These are phyloP conservation scores for Phylloporus sp. DNA, from an alignment of 768 basidiomycete species.

Conservation along the genomic window DNA sequence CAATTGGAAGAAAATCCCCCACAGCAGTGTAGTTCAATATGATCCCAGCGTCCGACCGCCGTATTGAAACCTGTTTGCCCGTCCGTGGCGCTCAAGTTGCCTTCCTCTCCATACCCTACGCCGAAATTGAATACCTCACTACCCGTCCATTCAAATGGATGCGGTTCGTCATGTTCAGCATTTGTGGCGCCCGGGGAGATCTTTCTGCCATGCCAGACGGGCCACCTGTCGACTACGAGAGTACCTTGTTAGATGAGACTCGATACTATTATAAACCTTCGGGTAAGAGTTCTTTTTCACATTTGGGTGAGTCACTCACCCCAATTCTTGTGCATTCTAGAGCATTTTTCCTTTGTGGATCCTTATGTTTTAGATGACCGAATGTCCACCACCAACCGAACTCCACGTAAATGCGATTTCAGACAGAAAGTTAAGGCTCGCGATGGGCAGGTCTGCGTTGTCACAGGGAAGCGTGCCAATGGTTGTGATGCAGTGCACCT, in stretches of 20 bases:
- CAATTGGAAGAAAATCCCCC: no score
- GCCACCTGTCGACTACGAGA: not conserved
- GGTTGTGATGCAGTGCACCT: not conserved
- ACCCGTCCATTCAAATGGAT: not conserved
- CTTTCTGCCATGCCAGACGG: not conserved
- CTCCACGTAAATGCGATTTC: not conserved
- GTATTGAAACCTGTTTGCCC: not conserved
- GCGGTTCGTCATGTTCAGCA: not conserved
- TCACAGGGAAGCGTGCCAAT: fast-evolving
- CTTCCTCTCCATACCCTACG: not conserved
- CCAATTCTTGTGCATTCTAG: not conserved
- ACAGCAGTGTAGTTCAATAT: no score
- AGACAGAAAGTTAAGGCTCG: not conserved
- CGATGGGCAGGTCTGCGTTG: not conserved
- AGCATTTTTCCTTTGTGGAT: not conserved
- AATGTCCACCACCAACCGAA: not conserved
- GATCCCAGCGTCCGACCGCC: no score
- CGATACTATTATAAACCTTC: not conserved
- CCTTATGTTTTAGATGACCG: not conserved
- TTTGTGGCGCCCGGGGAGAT: not conserved
- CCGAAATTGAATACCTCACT: not conserved
- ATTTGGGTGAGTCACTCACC: not conserved
- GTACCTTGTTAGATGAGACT: not conserved
- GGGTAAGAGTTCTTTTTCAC: not conserved
- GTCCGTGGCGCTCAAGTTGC: not conserved